Evolutionary conservation across 805 yeast species (phyloP), one percentile per base, ranked within the genome.

Genomic region (Clavispora phyllophila): DNA sequence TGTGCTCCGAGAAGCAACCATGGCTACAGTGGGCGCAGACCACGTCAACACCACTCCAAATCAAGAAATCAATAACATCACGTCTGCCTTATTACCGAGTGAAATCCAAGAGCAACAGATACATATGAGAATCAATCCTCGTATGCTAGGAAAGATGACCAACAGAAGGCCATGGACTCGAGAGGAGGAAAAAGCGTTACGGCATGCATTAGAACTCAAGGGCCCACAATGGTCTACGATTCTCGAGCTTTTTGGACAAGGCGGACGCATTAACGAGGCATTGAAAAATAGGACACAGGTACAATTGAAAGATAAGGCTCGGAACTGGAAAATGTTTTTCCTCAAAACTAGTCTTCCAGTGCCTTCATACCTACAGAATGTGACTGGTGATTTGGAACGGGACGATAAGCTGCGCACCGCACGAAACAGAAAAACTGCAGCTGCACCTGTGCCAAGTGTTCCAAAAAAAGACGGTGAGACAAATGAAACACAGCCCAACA

Each of bases 201-300:
- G 84, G 23, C 81, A 80, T 41, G 98, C 96, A 0, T 69, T 93
- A 44, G 84, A 85, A 49, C 69, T 79, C 18, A 79, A 83, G 50
- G 99, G 99, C 1, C 95, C 98, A 0, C 87, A 84, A 51, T 93
- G 99, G 99, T 74, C 96, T 2, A 85, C 85, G 42, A 93, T 93
- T 40, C 64, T 91, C 37, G 96, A 87, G 55, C 65, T 85, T n/a
- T 86, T 84, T 60, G 99, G 99, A 2, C 86, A 96, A 4, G 98
- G 98, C 8, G 99, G 99, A 4, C 75, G 82, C 36, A 73, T 84
- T 20, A 80, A 82, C 32, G 98, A 93, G 60, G 78, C 82, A 1
- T 72, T 93, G 52, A 91, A 88, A 62, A 86, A 88, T 59, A 73
- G 99, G 58, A 83, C 85, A 4, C 95, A 89, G 56, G 87, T 91